These are phyloP conservation scores for Cystofilobasidium capitatum DNA, from an alignment of 768 basidiomycete genomes.

Conservation along the genomic window DNA sequence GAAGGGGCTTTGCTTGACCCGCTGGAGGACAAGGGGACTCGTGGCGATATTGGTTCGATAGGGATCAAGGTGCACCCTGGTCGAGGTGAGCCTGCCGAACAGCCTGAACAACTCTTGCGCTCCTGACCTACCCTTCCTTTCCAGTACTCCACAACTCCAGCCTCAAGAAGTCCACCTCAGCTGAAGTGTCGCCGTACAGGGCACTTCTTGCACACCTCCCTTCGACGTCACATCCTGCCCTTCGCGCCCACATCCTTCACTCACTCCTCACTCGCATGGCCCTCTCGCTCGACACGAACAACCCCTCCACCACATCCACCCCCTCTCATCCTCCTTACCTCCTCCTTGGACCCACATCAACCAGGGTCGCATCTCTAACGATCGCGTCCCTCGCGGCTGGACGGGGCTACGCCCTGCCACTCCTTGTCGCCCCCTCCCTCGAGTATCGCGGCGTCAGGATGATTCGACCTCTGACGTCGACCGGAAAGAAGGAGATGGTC, in stretches of 20 bases:
- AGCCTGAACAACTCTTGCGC: neutral
- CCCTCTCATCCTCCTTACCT: conserved; percentile 7
- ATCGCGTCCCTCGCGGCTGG: conserved; percentile 15
- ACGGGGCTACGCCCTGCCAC: conserved; percentile 23
- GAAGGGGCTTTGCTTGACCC: conserved; percentile 5
- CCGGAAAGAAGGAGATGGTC: conserved; percentile 22
- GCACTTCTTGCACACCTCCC: conserved; percentile 19
- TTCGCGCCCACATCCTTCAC: conserved; percentile 12
- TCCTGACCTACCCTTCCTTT: neutral
- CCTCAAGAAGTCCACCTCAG: neutral
- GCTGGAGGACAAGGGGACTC: neutral
- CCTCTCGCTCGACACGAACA: conserved; percentile 1
- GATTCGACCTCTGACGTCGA: conserved; percentile 6
- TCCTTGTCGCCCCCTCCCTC: conserved; percentile 11
- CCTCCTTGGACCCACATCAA: conserved; percentile 15
- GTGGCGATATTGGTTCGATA: neutral
- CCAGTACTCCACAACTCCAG: conserved; percentile 14
- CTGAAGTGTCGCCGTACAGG: neutral
- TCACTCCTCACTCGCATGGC: conserved; percentile 23
- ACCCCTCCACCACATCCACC: neutral
- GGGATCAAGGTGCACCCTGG: conserved; percentile 1
- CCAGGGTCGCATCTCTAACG: conserved; percentile 16
- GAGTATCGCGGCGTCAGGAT: conserved; percentile 13
- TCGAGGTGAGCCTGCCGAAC: conserved; percentile 4
- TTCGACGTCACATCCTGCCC: conserved; percentile 18